Base-by-base conservation (phyloP, 2,329 filamentous ascomycete species). In the Canariomyces notabilis region DNA sequence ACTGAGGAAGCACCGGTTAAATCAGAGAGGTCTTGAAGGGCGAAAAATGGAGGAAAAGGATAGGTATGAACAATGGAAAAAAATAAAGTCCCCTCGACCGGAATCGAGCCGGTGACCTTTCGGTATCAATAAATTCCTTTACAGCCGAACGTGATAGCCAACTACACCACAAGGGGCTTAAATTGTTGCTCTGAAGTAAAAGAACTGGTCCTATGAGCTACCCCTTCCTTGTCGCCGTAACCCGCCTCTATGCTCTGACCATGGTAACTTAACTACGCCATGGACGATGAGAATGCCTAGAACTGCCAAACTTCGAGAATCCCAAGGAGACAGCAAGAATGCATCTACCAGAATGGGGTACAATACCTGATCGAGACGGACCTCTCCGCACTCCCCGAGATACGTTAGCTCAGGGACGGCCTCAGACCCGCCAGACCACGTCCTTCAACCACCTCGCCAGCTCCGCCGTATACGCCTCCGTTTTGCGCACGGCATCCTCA, bases 401-500 rank as follows among this genome's bases (percentile, higher is more conserved):
- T n/a, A n/a, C n/a, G n/a, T n/a, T n/a, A n/a, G n/a, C n/a, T n/a
- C n/a, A n/a, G n/a, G n/a, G n/a, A n/a, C n/a, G n/a, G n/a, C n/a
- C n/a, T 33, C 22, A 44, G 31, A 47, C 6, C 31, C 14, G 31
- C 54, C 56, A 56, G 16, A 55, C 56, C 9, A 36, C 51, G 20
- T 45, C 52, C 44, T 36, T 51, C 50, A 63, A 48, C 60, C 60
- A 63, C 19, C 51, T 44, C 18, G 47, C 55, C 22, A 63, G 41
- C 47, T 56, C 49, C 6, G 37, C 44, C 49, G 53, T 53, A 38
- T 56, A 49, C 45, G 40, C 46, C 42, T 49, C 49, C 26, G 62
- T 58, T 48, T 62, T 63, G 46, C 57, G 49, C 52, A 59, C 60
- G 8, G 53, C 46, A 40, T 67, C 64, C 50, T 56, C 59, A 20